Evolutionary conservation across 352 stramenopile species (phyloP).

Genomic region (Peronospora farinosa): DNA sequence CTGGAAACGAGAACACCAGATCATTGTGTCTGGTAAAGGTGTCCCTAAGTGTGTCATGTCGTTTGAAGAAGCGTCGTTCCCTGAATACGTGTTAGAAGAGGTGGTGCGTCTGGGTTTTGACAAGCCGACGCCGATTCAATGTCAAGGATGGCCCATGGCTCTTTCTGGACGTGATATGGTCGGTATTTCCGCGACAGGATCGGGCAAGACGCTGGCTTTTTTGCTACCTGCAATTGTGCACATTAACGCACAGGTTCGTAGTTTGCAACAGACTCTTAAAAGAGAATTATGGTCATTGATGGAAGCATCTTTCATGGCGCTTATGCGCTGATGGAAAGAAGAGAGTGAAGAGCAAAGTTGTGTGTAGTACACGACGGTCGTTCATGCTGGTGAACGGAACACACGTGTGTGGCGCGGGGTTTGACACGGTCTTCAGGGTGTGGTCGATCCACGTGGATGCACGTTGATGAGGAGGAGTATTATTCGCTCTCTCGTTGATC

Average conservation of each 20-base stretch:
- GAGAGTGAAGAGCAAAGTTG: slow-evolving; percentile 21
- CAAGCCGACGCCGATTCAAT: slow-evolving; percentile 88
- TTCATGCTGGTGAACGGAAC: slow-evolving; percentile 19
- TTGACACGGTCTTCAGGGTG: slow-evolving; percentile 25
- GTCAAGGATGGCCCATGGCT: slow-evolving; percentile 98
- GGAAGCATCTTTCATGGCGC: slow-evolving; percentile 15
- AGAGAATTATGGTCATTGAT: slow-evolving; percentile 17
- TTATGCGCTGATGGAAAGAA: slow-evolving; percentile 24
- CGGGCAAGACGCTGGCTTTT: slow-evolving; percentile 97
- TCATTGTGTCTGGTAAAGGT: slow-evolving; percentile 91
- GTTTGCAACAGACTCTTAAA: slow-evolving; percentile 28
- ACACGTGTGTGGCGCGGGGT: slow-evolving; percentile 20
- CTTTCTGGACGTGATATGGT: slow-evolving; percentile 97
- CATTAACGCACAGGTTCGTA: slow-evolving; percentile 98
- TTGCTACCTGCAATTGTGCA: slow-evolving; percentile 99
- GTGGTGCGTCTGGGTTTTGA: slow-evolving; percentile 96
- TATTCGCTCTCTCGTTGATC: background rate
- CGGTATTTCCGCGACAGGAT: slow-evolving; percentile 96
- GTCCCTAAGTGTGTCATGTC: slow-evolving; percentile 97
- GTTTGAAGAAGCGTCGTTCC: slow-evolving; percentile 90
- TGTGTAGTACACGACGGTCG: slow-evolving; percentile 20
- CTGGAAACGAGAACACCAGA: slow-evolving; percentile 92
- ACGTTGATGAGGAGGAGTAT: slow-evolving; percentile 2
- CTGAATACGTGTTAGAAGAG: slow-evolving; percentile 96
- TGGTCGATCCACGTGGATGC: slow-evolving; percentile 18